A percentile compares a stretch with the other conserved stretches of the same genome.
These are phyloP conservation scores for Pythium rhizo-oryzae DNA, from an alignment of 352 stramenopile genomes.

Conservation along the genomic window DNA sequence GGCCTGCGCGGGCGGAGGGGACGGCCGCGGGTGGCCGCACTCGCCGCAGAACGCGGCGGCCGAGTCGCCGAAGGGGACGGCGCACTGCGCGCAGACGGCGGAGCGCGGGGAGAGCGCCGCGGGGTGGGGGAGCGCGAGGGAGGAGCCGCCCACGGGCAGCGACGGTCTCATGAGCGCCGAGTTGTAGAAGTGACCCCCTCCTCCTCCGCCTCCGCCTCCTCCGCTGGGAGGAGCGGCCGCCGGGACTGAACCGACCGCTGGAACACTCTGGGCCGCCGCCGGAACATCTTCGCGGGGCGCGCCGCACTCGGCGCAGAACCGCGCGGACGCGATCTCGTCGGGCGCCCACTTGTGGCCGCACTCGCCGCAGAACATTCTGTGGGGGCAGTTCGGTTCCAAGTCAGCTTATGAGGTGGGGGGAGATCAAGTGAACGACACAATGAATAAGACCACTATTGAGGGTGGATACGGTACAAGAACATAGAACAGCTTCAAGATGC, in stretches of 20 bases:
- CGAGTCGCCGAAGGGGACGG: conserved; percentile 50
- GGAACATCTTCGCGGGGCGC: conserved; percentile 66
- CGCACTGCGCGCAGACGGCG: conserved; percentile 50
- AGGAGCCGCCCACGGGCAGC: conserved; percentile 20
- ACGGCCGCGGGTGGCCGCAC: conserved; percentile 58
- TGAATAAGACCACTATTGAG: conserved; percentile 16
- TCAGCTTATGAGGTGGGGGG: background rate
- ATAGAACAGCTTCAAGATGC: conserved; percentile 24
- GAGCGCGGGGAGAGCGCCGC: conserved; percentile 13
- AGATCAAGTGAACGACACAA: conserved; percentile 1
- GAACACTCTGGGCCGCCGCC: conserved; percentile 18
- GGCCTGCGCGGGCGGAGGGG: conserved; percentile 8
- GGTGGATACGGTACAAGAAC: background rate
- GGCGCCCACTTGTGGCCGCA: conserved; percentile 81
- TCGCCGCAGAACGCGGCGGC: conserved; percentile 75
- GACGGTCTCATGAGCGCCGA: conserved; percentile 27
- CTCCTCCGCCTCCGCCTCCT: background rate
- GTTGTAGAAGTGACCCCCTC: conserved; percentile 19
- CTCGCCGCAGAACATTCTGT: conserved; percentile 80
- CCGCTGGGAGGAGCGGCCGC: conserved; percentile 9
- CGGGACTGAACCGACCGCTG: conserved; percentile 21
- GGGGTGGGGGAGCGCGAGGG: conserved; percentile 8
- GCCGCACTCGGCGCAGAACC: conserved; percentile 85
- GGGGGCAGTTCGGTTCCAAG: background rate
- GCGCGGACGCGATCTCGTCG: conserved; percentile 76